phyloP scores from a whole-genome alignment of 257 asterid species.

The Solanum piurae region DNA sequence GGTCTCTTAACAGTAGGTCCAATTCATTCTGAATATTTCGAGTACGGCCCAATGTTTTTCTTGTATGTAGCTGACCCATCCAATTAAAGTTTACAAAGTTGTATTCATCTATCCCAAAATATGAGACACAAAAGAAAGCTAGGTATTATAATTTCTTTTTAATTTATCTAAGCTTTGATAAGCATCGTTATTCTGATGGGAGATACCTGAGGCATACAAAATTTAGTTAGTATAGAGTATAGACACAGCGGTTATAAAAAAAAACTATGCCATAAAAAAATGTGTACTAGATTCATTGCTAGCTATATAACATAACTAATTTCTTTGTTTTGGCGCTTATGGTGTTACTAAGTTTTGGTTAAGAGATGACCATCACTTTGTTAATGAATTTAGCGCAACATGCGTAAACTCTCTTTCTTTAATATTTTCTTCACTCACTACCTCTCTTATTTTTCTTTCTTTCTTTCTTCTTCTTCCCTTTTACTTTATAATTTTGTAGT shows the following conservation, averaged over 20 bases:
- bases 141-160: background rate
- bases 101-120: background rate
- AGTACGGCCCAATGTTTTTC: background rate
- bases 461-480: background rate
- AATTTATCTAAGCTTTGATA: background rate
- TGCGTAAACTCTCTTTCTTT: background rate
- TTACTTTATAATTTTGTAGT: background rate
- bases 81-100: background rate
- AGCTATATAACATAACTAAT: background rate
- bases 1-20: background rate
- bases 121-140: background rate
- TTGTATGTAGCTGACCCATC: background rate
- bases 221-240: background rate
- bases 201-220: background rate
- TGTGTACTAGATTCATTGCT: background rate
- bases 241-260: background rate
- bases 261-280: background rate
- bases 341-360: background rate
- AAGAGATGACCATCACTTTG: background rate
- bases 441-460: background rate
- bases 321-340: background rate
- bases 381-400: constrained; percentile 2
- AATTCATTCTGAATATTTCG: background rate
- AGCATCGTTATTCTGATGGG: background rate
- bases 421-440: background rate